These are phyloP conservation scores for Falciphora oryzae DNA, from an alignment of 2,329 filamentous ascomycete species.

Conservation along the genomic window DNA sequence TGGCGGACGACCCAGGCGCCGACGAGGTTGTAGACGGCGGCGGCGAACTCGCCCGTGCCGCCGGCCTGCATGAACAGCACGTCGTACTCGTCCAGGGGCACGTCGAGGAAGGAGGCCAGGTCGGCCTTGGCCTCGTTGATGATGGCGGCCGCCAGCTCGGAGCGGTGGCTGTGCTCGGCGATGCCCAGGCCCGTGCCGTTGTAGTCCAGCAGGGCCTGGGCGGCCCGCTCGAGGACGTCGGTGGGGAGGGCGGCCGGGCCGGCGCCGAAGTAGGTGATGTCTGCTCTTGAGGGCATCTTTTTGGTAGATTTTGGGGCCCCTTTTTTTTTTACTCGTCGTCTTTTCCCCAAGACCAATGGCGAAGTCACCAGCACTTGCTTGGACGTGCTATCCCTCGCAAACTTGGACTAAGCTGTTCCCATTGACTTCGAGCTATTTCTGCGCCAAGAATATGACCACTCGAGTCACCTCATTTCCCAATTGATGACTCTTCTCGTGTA, in stretches of 20 bases:
- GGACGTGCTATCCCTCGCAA: background rate
- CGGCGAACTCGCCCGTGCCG: conserved; percentile 79
- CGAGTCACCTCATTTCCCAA: no score
- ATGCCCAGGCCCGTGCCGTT: conserved; percentile 76
- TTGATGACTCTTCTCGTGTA: background rate
- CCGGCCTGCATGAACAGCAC: conserved; percentile 84
- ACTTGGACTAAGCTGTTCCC: no score
- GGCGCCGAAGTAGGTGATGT: conserved; percentile 61
- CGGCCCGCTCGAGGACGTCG: conserved; percentile 69
- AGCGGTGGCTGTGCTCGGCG: conserved; percentile 87
- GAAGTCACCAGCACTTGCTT: background rate
- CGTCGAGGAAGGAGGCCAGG: conserved; percentile 67
- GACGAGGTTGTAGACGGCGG: conserved; percentile 78
- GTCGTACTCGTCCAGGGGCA: conserved; percentile 71
- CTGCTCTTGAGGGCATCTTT: conserved; percentile 17
- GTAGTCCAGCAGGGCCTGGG: conserved; percentile 75
- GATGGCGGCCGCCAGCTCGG: conserved; percentile 69
- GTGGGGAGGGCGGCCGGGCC: conserved; percentile 86
- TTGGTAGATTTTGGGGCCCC: background rate
- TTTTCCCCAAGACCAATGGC: background rate
- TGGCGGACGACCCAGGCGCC: conserved; percentile 73
- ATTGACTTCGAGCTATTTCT: background rate
- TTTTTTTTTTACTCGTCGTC: background rate
- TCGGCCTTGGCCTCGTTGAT: conserved; percentile 73
- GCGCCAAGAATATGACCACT: no score